phyloP scores from a whole-genome alignment of 306 rosid species.

The Dryas alaskensis region DNA sequence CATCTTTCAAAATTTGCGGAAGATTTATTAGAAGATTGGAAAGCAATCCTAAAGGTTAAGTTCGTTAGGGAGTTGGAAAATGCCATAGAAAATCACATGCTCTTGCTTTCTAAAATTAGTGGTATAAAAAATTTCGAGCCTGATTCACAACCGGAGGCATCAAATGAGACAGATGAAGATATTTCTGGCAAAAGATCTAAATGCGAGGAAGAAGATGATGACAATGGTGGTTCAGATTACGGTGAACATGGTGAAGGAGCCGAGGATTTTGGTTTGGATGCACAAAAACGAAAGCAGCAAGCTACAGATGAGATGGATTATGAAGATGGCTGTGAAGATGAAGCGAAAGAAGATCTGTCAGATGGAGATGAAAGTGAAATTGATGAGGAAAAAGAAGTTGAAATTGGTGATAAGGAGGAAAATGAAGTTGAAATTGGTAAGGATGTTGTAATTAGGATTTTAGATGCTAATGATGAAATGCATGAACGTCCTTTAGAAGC shows the following conservation, averaged over 20 bases:
- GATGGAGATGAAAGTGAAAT: constrained; percentile 42
- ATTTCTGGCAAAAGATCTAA: constrained; percentile 28
- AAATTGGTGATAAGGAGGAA: constrained; percentile 17
- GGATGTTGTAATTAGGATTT: constrained; percentile 28
- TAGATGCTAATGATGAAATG: constrained; percentile 25
- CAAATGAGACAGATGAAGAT: constrained; percentile 46
- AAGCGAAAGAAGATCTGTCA: constrained; percentile 37
- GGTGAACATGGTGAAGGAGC: constrained; percentile 49
- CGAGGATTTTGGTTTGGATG: constrained; percentile 77
- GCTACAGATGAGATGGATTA: constrained; percentile 82
- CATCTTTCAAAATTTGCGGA: constrained; percentile 55
- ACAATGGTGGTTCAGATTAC: constrained; percentile 35
- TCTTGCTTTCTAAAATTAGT: constrained; percentile 60
- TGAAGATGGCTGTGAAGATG: constrained; percentile 70
- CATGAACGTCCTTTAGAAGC: constrained; percentile 21
- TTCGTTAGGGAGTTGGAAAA: constrained; percentile 79
- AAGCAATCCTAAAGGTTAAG: constrained; percentile 48
- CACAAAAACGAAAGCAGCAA: constrained; percentile 65
- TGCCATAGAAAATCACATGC: constrained; percentile 57
- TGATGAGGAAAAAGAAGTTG: constrained; percentile 46
- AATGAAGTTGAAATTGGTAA: constrained; percentile 39
- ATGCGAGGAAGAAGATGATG: constrained; percentile 37
- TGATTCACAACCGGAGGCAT: constrained; percentile 27
- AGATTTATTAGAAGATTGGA: constrained; percentile 54
- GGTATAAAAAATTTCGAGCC: constrained; percentile 54